Percentiles rank a stretch among this genome's conserved stretches.
phyloP scores from a whole-genome alignment of 768 basidiomycete species.

The Plicaturopsis crispa region DNA sequence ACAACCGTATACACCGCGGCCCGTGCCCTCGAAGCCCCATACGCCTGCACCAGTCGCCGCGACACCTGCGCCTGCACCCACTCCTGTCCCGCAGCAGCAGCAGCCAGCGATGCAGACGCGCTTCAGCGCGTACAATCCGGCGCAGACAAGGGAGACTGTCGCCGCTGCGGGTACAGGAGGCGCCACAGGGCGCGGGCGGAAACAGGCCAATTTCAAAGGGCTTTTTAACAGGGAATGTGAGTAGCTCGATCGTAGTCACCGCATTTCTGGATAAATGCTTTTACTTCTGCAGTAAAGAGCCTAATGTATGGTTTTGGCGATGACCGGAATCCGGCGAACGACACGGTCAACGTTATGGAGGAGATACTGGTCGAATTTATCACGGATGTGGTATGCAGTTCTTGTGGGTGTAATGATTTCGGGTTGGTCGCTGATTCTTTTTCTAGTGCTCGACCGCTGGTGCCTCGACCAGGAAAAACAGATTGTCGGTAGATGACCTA shows the following conservation, averaged over 20 bases:
- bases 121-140: constrained; percentile 52
- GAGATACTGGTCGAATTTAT: constrained; percentile 90
- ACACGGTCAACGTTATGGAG: constrained; percentile 89
- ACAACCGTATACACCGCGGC: constrained; percentile 16
- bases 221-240: constrained; percentile 76
- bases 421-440: constrained; percentile 5
- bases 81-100: constrained; percentile 22
- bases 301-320: constrained; percentile 95
- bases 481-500: constrained; percentile 83
- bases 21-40: constrained; percentile 14
- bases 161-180: constrained; percentile 31
- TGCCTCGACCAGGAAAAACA: constrained; percentile 59
- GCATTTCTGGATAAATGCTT: constrained; percentile 8
- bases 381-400: constrained; percentile 69
- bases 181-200: constrained; percentile 42
- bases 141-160: constrained; percentile 40
- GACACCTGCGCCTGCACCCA: constrained; percentile 19
- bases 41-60: constrained; percentile 17
- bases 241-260: constrained; percentile 18
- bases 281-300: constrained; percentile 50
- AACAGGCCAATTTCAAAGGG: constrained; percentile 65
- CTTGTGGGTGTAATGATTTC: constrained; percentile 5
- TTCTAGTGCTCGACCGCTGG: constrained; percentile 67
- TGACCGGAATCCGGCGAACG: constrained; percentile 79
- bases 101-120: constrained; percentile 26